These are phyloP conservation scores for Chloropicon primus DNA, from an alignment of 139 green algal species.

Conservation along the genomic window DNA sequence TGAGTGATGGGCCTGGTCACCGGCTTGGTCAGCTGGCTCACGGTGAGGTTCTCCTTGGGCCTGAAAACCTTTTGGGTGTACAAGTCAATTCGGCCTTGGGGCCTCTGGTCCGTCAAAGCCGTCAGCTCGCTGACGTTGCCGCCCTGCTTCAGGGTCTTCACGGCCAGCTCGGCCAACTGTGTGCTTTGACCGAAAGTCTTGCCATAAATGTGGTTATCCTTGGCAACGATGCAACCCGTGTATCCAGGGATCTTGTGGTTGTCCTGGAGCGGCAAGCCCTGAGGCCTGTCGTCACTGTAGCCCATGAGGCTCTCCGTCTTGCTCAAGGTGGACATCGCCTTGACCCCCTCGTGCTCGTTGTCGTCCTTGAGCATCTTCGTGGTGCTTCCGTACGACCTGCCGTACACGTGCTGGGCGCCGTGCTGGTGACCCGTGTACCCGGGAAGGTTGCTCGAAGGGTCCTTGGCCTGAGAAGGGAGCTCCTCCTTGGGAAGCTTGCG, in stretches of 20 bases:
- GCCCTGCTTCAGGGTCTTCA: neutral
- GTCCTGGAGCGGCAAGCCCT: constrained; percentile 1
- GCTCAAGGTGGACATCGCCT: neutral
- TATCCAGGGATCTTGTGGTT: constrained; percentile 4
- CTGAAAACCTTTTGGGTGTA: neutral
- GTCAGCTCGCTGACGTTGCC: neutral
- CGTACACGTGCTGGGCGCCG: constrained; percentile 8
- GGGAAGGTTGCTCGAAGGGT: neutral
- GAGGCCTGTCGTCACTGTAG: constrained; percentile 2
- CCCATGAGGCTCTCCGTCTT: neutral
- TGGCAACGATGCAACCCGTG: constrained; percentile 7
- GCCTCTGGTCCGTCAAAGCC: constrained; percentile 3
- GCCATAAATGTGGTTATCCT: constrained; percentile 14
- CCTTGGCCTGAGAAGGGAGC: neutral
- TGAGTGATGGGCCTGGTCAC: neutral
- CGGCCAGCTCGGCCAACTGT: neutral
- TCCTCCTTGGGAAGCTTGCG: constrained; percentile 5
- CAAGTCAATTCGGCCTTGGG: neutral
- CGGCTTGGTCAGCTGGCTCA: neutral
- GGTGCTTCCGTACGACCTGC: neutral
- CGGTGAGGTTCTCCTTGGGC: constrained; percentile 1
- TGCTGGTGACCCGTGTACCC: constrained; percentile 8
- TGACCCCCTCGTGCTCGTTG: neutral
- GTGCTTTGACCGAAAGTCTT: constrained; percentile 8
- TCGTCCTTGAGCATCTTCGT: neutral